Evolutionary conservation across 495 filamentous ascomycete species (phyloP).

Genomic region (Delitschia confertaspora): DNA sequence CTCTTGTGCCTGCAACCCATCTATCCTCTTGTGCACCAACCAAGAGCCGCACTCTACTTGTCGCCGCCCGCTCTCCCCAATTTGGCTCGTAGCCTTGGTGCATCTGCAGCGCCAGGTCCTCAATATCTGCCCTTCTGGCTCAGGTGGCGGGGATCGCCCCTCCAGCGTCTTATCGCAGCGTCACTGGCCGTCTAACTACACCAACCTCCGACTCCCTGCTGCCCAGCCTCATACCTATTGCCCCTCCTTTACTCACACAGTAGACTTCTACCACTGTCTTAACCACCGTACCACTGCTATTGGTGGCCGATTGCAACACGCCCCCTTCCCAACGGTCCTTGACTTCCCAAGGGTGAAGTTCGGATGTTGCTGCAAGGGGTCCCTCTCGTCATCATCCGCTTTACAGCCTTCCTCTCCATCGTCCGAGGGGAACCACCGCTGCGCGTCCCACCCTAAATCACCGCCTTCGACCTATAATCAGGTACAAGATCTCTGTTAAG

Average conservation of each 20-base stretch:
- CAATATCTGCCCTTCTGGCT: slow-evolving; percentile 7
- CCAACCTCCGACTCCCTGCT: slow-evolving; percentile 21
- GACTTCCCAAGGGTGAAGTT: neutral
- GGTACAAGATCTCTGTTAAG: no score
- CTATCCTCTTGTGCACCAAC: slow-evolving; percentile 20
- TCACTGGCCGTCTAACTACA: slow-evolving; percentile 19
- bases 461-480: no score
- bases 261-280: slow-evolving; percentile 9
- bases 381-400: slow-evolving; percentile 17
- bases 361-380: slow-evolving; percentile 20
- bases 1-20: slow-evolving; percentile 21
- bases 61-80: no score
- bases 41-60: slow-evolving; percentile 20
- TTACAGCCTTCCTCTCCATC: slow-evolving; percentile 20
- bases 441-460: no score
- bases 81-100: slow-evolving; percentile 23
- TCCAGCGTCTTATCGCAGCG: slow-evolving; percentile 27
- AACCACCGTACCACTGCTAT: slow-evolving; percentile 12
- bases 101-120: slow-evolving; percentile 6
- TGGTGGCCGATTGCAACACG: no score
- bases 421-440: neutral
- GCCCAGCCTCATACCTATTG: slow-evolving; percentile 9
- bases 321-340: neutral
- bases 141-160: slow-evolving; percentile 27
- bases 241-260: neutral